Evolutionary conservation across 1,284 basidiomycete genomes (phyloP), one percentile per base, ranked within the genome.

Genomic region (Ganoderma lingzhi): DNA sequence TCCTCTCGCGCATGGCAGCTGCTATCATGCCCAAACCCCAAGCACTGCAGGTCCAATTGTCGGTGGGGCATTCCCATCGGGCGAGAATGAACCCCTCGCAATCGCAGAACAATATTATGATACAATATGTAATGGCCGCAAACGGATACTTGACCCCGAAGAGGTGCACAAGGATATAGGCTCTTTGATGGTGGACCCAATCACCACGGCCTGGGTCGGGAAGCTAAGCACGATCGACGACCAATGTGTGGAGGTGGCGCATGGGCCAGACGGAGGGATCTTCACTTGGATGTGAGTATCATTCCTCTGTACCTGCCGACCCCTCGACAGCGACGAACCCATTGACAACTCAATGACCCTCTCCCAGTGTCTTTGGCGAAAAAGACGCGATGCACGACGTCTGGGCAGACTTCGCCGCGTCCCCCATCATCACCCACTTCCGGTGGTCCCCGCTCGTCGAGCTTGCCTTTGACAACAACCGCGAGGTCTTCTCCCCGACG

Each of bases 381-480:
- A 78, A 78, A 3, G 73, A 84, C 9, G 77, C 79, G n/a, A 75
- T 88, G 3, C 80, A 88, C 0, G 82, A 86, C 4, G 74, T 90
- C 6, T 85, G 85, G 74, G 83, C 0, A 74, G 80, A 0, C 80
- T 90, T 42, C 78, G 78, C 17, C 73, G 76, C 1, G 12, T 90
- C 89, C 0, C 88, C 88, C 9, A 84, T 88, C 65, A 76, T 90
- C 51, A 76, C 78, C 3, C 73, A 83, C 39, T 91, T 88, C 73
- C 74, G 80, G 1, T 91, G 90, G 90, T 90, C 90, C 0, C 83
- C 87, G 0, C 85, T 91, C 58, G 86, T 92, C 53, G 81, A 83
- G 32, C 79, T 82, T 39, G 87, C 86, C 1, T 78, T 90, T 61
- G 71, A 71, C 44, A 73, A 59, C 14, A 85, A 86, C 65, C 76